Base-by-base conservation (phyloP, 192 early-diverging fungal genomes). In the Lunasporangiospora selenospora region DNA sequence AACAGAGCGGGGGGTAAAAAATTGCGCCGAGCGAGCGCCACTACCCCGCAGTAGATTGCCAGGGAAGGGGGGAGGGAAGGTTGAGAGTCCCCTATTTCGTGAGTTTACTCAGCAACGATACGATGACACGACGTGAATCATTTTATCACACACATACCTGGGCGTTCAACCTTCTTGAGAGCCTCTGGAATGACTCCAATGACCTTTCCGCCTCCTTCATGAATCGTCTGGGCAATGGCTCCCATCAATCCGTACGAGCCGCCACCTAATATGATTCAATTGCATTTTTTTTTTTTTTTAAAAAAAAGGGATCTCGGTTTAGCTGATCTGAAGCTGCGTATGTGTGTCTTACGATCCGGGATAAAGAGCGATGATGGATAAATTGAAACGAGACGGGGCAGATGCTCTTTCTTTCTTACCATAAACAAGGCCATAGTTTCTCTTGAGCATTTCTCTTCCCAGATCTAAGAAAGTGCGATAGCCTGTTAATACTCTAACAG, bases 171-270 rank as follows among this genome's bases (percentile, higher is more conserved):
- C 24, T 65, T 62, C 52, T 65, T 66, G 45, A 93, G 79, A 15
- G 89, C 80, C 31, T 80, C 77, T 2, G 95, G 95, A 30, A 91
- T 88, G 37, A 97, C 82, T 43, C 92, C 93, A 26, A 90, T 67
- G 10, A 92, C 91, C 2, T 79, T 61, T 32, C 89, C 92, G 7
- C 81, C 82, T 33, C 61, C 82, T 29, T 82, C 79, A 15, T 77
- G 50, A 1, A 87, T 88, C 21, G 89, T 75, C 24, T 75, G 64
- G n/a, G 95, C 93, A 33, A 95, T 83, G 0, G 81, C 78, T 15
- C 95, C 95, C 95, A 97, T 97, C 46, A 95, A 61, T 3, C 95
- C 89, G 16, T 67, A 52, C 3, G 67, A 78, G 21, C 89, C 89
- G 27, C 89, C 88, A 19, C 86, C 83, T 82, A 37, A 15, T 6